Conservation (phyloP, 2,329 filamentous ascomycete species). For the Mariannaea elegans region DNA sequence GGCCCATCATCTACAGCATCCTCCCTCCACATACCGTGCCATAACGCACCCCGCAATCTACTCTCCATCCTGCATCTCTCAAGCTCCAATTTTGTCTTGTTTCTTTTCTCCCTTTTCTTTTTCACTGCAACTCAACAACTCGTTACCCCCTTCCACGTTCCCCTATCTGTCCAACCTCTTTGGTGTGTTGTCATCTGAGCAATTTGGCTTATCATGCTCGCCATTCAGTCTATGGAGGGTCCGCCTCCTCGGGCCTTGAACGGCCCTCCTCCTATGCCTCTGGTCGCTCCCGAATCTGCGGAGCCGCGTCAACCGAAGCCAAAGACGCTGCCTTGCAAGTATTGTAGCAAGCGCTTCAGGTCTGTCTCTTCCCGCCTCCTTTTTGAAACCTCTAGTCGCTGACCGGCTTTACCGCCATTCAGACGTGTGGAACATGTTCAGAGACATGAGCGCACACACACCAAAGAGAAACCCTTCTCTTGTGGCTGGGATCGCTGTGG, state of each 20-base stretch:
- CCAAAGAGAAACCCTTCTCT: constrained; percentile 71
- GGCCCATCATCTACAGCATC: constrained; percentile 38
- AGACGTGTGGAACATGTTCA: constrained; percentile 72
- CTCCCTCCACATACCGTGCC: constrained; percentile 39
- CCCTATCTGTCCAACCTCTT: constrained; percentile 20
- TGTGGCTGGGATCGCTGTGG: constrained; percentile 68
- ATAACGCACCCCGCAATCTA: constrained; percentile 42
- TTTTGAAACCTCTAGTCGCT: constrained; percentile 25
- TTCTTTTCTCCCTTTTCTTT: constrained; percentile 30
- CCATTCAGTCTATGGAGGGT: constrained; percentile 62
- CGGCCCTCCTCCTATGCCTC: constrained; percentile 35
- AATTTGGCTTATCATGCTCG: constrained; percentile 56
- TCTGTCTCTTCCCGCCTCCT: constrained; percentile 46
- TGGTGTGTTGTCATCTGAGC: constrained; percentile 28
- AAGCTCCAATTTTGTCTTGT: constrained; percentile 40
- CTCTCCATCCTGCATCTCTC: constrained; percentile 37
- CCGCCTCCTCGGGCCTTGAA: constrained; percentile 45
- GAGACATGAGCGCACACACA: constrained; percentile 70
- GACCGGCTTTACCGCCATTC: constrained; percentile 33
- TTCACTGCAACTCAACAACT: constrained; percentile 26
- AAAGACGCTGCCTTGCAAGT: constrained; percentile 69
- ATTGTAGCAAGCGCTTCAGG: constrained; percentile 71
- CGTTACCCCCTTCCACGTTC: constrained; percentile 29
- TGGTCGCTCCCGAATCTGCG: constrained; percentile 54
- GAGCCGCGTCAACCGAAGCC: constrained; percentile 67